Evolutionary conservation across 169 alveolate genomes (phyloP), one percentile per base, ranked within the genome.

Genomic region (Theileria parva): DNA sequence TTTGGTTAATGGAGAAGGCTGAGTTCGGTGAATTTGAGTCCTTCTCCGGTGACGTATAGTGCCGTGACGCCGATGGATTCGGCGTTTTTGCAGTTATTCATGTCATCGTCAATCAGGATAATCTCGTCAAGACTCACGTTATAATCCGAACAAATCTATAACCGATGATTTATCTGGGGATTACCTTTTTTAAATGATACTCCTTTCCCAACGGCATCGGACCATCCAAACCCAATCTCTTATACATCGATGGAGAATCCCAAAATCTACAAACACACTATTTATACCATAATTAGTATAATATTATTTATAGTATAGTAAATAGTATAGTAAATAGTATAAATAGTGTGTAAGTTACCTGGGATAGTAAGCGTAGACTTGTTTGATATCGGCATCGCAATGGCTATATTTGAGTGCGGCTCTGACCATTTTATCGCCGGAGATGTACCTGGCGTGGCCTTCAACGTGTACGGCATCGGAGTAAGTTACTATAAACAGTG

Each of bases 71-170:
- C 91, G 30, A 85, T 39, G 30, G 64, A 23, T 65, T 85, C 72
- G 0, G 91, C 91, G 75, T 79, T 72, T 57, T 19, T 70, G 59
- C 91, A 85, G 65, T 85, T 85, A 59, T 85, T 1, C n/a, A 85
- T 69, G 69, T 85, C 91, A 34, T 85, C 91, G 80, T 85, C 91
- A 6, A 85, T 77, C 34, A 85, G 86, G 30, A 85, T 78, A 55
- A 85, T 85, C 78, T 85, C 91, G 11, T 67, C 68, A 68, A 85
- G 25, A 15, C 60, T 39, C 23, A 85, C 71, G 32, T 65, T 64
- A 60, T 72, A 77, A 50, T 85, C 91, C 8, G 50, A 23, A 51
- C 87, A 77, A 15, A 78, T 73, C 91, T 85, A 70, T 12, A 48
- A 19, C 15, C 11, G 5, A 23, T 21, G 9, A 17, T 5, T 17